Percentiles rank a stretch among this genome's conserved stretches.
Evolutionary conservation across 805 yeast genomes (phyloP).

Genomic region (Monosporozyma aerobia): DNA sequence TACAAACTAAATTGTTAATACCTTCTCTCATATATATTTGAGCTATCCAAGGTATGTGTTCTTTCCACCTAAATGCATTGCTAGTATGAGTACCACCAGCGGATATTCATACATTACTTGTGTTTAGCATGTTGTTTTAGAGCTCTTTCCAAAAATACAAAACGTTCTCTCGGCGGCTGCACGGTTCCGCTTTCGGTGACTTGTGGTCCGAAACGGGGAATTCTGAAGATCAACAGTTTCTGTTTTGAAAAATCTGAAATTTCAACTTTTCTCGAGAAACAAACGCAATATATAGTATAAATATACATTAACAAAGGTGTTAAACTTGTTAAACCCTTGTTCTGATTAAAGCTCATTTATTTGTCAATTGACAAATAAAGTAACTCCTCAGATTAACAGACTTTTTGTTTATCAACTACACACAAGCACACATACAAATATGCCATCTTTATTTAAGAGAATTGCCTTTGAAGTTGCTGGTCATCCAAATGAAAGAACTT

Average conservation of each 20-base stretch:
- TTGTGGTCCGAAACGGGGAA: neutral
- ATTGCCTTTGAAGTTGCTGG: constrained; percentile 23
- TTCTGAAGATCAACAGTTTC: neutral
- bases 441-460: constrained; percentile 29
- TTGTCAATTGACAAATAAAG: neutral
- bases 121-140: too few species aligned
- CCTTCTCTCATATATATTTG: neutral
- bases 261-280: neutral
- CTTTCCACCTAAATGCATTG: neutral
- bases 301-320: neutral
- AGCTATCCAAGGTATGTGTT: neutral
- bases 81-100: too few species aligned
- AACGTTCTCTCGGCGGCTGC: neutral
- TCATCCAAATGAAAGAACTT: constrained; percentile 23
- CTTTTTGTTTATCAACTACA: neutral
- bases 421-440: constrained; percentile 2
- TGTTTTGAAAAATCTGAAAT: too few species aligned
- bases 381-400: neutral
- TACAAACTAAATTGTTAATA: constrained; percentile 66
- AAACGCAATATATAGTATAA: neutral
- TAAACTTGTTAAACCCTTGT: neutral
- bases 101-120: too few species aligned
- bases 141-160: too few species aligned
- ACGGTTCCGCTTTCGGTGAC: neutral
- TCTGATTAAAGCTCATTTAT: too few species aligned